Evolutionary conservation across 1,139 yeast genomes (phyloP).

Genomic region (Suhomyces wounanorum): DNA sequence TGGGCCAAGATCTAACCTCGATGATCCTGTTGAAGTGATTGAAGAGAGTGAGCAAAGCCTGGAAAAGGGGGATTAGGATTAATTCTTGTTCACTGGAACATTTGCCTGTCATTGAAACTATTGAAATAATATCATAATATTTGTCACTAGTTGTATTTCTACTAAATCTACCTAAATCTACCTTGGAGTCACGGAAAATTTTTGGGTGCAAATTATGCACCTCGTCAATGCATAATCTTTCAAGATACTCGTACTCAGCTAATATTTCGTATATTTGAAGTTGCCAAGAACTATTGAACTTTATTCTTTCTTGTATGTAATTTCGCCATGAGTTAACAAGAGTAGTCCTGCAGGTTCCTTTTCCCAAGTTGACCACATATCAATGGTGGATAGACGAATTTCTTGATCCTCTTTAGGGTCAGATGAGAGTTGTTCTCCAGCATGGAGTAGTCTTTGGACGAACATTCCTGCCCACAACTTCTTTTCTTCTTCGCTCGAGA

Average conservation of each 20-base stretch:
- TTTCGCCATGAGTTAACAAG: constrained; percentile 20
- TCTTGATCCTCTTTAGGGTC: constrained; percentile 15
- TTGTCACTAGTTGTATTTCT: no score
- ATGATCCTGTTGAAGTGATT: constrained; percentile 10
- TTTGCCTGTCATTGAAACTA: no score
- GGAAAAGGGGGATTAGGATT: constrained; percentile 1
- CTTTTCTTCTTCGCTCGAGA: constrained; percentile 13
- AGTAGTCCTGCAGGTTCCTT: constrained; percentile 18
- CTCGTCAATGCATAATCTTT: background rate
- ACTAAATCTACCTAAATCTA: no score
- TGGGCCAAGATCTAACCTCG: constrained; percentile 43
- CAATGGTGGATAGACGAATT: constrained; percentile 5
- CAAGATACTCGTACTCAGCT: no score
- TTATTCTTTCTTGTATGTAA: constrained; percentile 17
- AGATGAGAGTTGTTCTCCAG: constrained; percentile 14
- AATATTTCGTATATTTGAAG: background rate
- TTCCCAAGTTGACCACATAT: constrained; percentile 20
- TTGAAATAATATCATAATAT: no score
- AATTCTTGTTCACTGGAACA: no score
- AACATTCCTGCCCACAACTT: constrained; percentile 8
- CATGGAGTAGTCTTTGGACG: constrained; percentile 16
- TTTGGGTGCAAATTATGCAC: constrained; percentile 1
- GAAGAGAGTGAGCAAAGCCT: background rate
- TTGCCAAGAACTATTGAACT: background rate
- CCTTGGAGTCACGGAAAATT: no score